phyloP scores from a whole-genome alignment of 23 red algal species.

The Gracilaria caudata region DNA sequence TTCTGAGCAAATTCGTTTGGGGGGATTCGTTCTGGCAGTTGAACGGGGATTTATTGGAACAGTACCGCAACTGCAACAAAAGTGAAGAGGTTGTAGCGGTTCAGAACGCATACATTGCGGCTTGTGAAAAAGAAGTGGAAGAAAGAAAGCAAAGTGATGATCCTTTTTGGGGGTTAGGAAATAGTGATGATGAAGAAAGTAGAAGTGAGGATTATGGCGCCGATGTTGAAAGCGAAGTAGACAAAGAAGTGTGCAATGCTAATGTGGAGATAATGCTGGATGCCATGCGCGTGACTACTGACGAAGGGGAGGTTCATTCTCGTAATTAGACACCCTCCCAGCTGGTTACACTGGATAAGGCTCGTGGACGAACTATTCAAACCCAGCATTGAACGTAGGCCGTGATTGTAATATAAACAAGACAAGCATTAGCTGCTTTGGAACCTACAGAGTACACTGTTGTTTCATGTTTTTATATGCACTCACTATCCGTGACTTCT shows the following conservation, averaged over 20 bases:
- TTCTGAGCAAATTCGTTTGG: constrained; percentile 84
- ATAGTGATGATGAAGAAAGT: constrained; percentile 8
- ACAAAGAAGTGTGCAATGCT: not conserved
- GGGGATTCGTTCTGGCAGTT: constrained; percentile 88
- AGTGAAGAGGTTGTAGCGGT: constrained; percentile 71
- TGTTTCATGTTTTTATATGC: constrained; percentile 14
- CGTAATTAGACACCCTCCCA: not conserved
- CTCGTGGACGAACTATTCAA: not conserved
- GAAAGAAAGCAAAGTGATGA: constrained; percentile 46
- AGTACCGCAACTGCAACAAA: constrained; percentile 72
- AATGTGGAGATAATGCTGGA: not conserved
- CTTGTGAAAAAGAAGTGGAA: constrained; percentile 58
- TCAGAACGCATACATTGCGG: constrained; percentile 69
- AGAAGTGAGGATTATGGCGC: constrained; percentile 4
- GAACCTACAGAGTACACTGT: not conserved
- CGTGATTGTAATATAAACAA: not conserved
- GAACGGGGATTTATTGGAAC: constrained; percentile 72
- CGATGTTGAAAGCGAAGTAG: not conserved
- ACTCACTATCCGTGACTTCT: constrained; percentile 21
- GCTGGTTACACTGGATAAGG: not conserved
- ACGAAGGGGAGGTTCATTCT: not conserved
- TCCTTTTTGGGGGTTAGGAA: constrained; percentile 10
- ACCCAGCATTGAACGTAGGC: not conserved
- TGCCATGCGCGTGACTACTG: not conserved
- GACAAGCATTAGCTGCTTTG: not conserved